These are phyloP conservation scores for Saururus chinensis DNA, from an alignment of 164 flowering plant species.

Conservation along the genomic window DNA sequence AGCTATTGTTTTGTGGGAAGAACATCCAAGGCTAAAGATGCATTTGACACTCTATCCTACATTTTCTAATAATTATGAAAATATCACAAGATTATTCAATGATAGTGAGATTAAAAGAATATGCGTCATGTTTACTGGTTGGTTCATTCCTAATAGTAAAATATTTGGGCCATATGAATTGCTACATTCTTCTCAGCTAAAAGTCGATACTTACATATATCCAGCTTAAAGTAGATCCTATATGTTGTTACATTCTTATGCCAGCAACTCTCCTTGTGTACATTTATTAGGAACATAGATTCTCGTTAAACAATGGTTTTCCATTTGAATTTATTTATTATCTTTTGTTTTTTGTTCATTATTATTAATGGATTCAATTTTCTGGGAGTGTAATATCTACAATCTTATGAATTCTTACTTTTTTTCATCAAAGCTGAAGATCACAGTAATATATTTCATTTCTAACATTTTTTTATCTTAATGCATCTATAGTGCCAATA, in stretches of 20 bases:
- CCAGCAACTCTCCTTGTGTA: too few relatives aligned
- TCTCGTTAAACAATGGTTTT: too few relatives aligned
- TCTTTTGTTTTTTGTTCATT: too few relatives aligned
- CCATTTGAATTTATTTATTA: too few relatives aligned
- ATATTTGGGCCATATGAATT: conserved; percentile 86
- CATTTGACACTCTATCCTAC: conserved; percentile 55
- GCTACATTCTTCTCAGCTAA: too few relatives aligned
- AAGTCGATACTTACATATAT: too few relatives aligned
- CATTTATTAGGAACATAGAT: too few relatives aligned
- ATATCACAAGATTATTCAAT: conserved; percentile 23
- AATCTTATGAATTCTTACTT: too few relatives aligned
- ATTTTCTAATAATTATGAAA: conserved; percentile 11
- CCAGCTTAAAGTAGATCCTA: too few relatives aligned
- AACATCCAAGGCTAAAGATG: conserved; percentile 72
- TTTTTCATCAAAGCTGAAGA: not conserved
- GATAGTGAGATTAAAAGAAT: conserved; percentile 53
- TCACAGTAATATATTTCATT: too few relatives aligned
- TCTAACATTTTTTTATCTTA: not conserved
- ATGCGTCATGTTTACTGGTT: conserved; percentile 44
- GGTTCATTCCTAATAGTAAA: conserved; percentile 44
- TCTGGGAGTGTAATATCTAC: not conserved
- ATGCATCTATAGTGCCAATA: conserved; percentile 31
- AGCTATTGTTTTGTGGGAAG: conserved; percentile 38
- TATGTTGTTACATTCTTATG: too few relatives aligned
- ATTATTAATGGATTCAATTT: too few relatives aligned